Evolutionary conservation across 2,329 filamentous ascomycete species (phyloP).

Genomic region (Hymenoscyphus repandus): DNA sequence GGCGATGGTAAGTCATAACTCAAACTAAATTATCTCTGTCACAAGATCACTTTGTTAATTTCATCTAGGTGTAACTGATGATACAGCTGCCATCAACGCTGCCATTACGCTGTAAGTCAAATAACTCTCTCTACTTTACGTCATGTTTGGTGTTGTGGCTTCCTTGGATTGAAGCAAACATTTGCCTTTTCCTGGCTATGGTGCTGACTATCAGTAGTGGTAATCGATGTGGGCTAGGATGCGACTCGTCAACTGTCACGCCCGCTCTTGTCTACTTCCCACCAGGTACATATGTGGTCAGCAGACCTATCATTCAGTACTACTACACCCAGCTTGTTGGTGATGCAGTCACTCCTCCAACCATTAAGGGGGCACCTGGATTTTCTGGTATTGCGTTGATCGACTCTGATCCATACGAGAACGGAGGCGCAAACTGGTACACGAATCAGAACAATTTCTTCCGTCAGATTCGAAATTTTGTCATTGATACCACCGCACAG

Average conservation of each 20-base stretch:
- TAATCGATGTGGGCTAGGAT: constrained; percentile 71
- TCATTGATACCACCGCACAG: constrained; percentile 68
- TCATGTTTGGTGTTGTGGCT: too few species aligned
- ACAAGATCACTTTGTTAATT: constrained; percentile 38
- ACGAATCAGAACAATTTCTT: constrained; percentile 82
- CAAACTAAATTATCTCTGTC: background rate
- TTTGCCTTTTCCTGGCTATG: too few species aligned
- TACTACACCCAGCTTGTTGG: constrained; percentile 95
- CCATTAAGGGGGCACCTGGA: constrained; percentile 64
- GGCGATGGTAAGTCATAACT: constrained; percentile 53
- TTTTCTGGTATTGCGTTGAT: constrained; percentile 87
- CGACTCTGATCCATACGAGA: constrained; percentile 78
- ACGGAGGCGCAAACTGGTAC: constrained; percentile 65
- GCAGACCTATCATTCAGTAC: constrained; percentile 71
- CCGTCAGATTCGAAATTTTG: constrained; percentile 75
- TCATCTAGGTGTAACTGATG: constrained; percentile 59
- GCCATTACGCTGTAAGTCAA: constrained; percentile 55
- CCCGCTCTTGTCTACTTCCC: constrained; percentile 91
- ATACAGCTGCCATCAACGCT: constrained; percentile 79
- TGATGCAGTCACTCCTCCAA: constrained; percentile 66
- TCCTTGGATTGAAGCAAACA: too few species aligned
- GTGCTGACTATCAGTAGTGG: constrained; percentile 36
- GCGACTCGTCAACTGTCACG: constrained; percentile 76
- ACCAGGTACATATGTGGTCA: constrained; percentile 78
- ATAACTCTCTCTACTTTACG: too few species aligned